Evolutionary conservation across 1,284 basidiomycete species (phyloP), one percentile per base, ranked within the genome.

Genomic region (Fomitopsis schrenkii): DNA sequence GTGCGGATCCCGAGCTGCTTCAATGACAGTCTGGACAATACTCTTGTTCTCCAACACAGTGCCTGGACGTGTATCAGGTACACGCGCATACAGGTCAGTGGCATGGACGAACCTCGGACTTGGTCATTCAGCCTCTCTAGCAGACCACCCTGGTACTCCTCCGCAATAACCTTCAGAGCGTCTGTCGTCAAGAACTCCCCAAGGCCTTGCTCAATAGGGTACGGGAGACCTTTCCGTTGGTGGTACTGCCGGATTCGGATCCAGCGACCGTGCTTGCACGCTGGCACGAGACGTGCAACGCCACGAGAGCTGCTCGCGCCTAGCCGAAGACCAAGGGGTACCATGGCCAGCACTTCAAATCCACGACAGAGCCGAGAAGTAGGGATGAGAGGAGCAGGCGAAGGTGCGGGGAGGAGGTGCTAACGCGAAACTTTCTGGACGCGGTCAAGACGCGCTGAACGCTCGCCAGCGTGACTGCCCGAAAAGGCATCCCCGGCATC

Each of bases 111-210:
- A 94, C 93, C 85, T 72, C 80, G 79, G 40, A 91, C 81, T 71
- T 90, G 82, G 17, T 90, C 85, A 68, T 91, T 93, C 57, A 95
- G 73, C 60, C 90, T 81, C 58, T 87, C 80, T 62, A 95, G 74
- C 35, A 94, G 79, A 17, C 93, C 93, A 63, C 91, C 81, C 71
- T 95, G 93, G 74, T 91, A 95, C 64, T 95, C 92, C 55, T 87
- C 80, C 2, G 87, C 87, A 58, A 94, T 78, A 62, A 83, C 83
- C 64, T 82, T 83, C 62, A 94, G 80, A 1, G 87, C 86, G 17
- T 73, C 67, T 19, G 90, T 85, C 5, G 89, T 84, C 67, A 95
- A 76, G 72, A 95, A 95, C 17, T 85, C 77, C 36, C 87, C 88
- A 30, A 94, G 76, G 33, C 92, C 93, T 54, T 83, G 76, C 57